Percentiles rank a stretch among this genome's conserved stretches.
Conservation (phyloP, 2,329 filamentous ascomycete genomes). For the Chalaropsis ovoidea region DNA sequence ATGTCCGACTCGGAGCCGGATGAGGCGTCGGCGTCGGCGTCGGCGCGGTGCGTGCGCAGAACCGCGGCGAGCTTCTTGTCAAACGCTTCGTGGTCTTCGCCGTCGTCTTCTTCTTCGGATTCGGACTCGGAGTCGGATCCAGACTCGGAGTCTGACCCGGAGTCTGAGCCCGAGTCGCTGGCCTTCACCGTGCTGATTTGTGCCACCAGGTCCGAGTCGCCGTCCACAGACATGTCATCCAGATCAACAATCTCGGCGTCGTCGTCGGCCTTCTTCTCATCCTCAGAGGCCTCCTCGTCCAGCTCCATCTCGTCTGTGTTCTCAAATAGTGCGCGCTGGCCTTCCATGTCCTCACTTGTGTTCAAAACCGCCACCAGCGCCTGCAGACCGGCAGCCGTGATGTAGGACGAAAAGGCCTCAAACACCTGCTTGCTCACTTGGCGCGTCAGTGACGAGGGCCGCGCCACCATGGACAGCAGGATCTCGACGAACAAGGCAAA, state of each 20-base stretch:
- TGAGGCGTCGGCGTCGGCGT: slow-evolving; percentile 47
- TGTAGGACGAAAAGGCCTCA: slow-evolving; percentile 62
- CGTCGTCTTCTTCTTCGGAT: slow-evolving; percentile 38
- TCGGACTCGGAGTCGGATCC: slow-evolving; percentile 35
- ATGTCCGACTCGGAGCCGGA: slow-evolving; percentile 66
- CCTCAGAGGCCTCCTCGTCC: slow-evolving; percentile 16
- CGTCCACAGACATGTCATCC: slow-evolving; percentile 40
- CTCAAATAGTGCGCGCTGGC: slow-evolving; percentile 77
- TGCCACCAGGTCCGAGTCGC: slow-evolving; percentile 32
- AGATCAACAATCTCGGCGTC: slow-evolving; percentile 41
- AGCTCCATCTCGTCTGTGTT: slow-evolving; percentile 42
- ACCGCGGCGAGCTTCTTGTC: slow-evolving; percentile 69
- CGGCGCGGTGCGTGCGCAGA: slow-evolving; percentile 58
- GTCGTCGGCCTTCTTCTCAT: slow-evolving; percentile 7
- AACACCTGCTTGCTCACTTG: slow-evolving; percentile 86
- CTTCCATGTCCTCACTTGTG: slow-evolving; percentile 69
- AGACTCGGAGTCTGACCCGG: slow-evolving; percentile 36
- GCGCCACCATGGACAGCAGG: slow-evolving; percentile 77
- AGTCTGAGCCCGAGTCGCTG: slow-evolving; percentile 35
- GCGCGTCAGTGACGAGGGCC: slow-evolving; percentile 72
- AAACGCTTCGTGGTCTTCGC: slow-evolving; percentile 42
- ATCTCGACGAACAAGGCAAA: slow-evolving; percentile 67
- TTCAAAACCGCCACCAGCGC: slow-evolving; percentile 57
- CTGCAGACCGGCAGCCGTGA: slow-evolving; percentile 63
- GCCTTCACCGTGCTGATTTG: slow-evolving; percentile 31